Conservation (phyloP, 768 basidiomycete species). For the Hydnomerulius pinastri region DNA sequence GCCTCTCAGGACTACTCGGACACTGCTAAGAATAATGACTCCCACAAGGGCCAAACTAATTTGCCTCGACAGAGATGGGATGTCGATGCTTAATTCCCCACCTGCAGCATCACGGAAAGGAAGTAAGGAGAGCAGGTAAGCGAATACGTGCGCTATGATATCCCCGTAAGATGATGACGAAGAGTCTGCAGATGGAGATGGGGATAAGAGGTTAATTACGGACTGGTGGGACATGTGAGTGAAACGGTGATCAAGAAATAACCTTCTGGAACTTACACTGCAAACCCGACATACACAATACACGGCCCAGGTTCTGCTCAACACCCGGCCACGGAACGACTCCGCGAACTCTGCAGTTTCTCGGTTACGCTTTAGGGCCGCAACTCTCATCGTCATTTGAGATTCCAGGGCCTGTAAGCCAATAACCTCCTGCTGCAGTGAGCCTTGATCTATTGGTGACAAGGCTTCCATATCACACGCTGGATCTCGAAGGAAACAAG, state of each 20-base stretch:
- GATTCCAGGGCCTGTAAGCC: constrained; percentile 69
- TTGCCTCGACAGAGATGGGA: constrained; percentile 50
- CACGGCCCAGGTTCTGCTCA: constrained; percentile 57
- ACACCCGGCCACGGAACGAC: constrained; percentile 56
- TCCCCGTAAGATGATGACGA: constrained; percentile 46
- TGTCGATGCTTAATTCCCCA: constrained; percentile 31
- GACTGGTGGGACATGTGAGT: constrained; percentile 29
- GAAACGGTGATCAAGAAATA: constrained; percentile 4
- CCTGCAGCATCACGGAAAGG: constrained; percentile 28
- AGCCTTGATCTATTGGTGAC: constrained; percentile 33
- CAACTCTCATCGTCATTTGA: constrained; percentile 63
- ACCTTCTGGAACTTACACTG: constrained; percentile 46
- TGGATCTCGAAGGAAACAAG: constrained; percentile 7
- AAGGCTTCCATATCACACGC: not conserved
- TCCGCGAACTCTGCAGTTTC: constrained; percentile 49
- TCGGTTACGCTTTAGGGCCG: constrained; percentile 49
- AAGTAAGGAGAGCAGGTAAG: constrained; percentile 41
- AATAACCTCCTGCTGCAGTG: constrained; percentile 54
- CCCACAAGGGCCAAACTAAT: constrained; percentile 74
- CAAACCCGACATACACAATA: constrained; percentile 68
- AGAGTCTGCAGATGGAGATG: constrained; percentile 33
- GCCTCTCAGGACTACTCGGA: constrained; percentile 67
- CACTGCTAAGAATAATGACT: constrained; percentile 70
- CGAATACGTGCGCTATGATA: constrained; percentile 42
- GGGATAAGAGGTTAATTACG: constrained; percentile 35